Base-by-base conservation (phyloP, 1,139 yeast genomes). In the Eremothecium gossypii region DNA sequence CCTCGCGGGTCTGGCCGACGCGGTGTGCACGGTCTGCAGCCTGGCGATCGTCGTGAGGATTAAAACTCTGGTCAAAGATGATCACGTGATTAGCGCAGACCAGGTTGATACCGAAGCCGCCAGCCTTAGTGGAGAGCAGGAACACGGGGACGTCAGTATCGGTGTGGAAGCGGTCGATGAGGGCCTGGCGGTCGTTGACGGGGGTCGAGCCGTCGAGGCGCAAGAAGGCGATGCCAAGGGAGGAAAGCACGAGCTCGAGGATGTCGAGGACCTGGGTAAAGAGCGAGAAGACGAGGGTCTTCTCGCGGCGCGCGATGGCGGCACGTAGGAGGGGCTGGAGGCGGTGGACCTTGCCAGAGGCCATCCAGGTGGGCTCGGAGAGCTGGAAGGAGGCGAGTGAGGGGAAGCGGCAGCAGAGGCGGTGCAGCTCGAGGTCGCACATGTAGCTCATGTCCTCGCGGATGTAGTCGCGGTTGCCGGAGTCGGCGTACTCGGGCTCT, bases 1-100 rank as follows among this genome's bases (percentile, higher is more conserved):
- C 99, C 40, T 84, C 91, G 46, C 83, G 78, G 33, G 83, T 82
- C 65, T 93, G 98, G 2, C 99, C 99, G 26, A 93, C 95, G 61
- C 99, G 76, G 63, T 91, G 99, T 0, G 98, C 96, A 58, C 99
- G 75, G 62, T 91, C 98, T 61, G 93, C 98, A 0, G 99, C 99
- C 66, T 91, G 99, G 58, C 83, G 83, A 60, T 91, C 99, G 61
- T 91, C 98, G 61, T 93, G 98, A 0, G 99, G 99, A 55, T 91
- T 91, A 66, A 91, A 91, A 38, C 95, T 83, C 60, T 87, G 91
- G 60, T 91, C 99, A 56, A 80, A 89, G 30, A 93, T 84, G 42
- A 91, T 73, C 3, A 91, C 98, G 47, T 82, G 78, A 58, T 87
- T 91, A 8, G 99, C 98, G 55, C 96, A 94, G 3, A 95, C 94